Conservation (phyloP, 257 asterid genomes). For the Petrea volubilis region DNA sequence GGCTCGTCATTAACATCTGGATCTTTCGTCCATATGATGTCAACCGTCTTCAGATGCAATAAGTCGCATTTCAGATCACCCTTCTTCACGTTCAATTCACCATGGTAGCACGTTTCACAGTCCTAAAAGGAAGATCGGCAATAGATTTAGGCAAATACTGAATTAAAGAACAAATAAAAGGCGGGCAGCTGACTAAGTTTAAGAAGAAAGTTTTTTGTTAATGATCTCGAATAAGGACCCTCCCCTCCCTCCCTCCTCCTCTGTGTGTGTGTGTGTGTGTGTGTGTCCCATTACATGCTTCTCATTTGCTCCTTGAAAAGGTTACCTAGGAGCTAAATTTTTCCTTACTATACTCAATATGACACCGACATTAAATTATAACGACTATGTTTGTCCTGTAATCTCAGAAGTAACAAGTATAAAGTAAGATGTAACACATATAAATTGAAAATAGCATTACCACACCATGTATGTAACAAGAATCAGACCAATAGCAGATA, state of each 20-base stretch:
- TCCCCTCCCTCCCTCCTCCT: too few relatives aligned
- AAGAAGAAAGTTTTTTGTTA: too few relatives aligned
- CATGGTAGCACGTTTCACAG: too few relatives aligned
- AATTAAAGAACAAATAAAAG: neutral
- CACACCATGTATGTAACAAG: too few relatives aligned
- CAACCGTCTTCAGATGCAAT: constrained; percentile 17
- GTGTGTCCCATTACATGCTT: too few relatives aligned
- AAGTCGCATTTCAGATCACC: neutral
- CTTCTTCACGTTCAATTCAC: neutral
- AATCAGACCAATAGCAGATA: neutral
- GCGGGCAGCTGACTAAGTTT: neutral
- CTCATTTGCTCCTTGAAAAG: too few relatives aligned
- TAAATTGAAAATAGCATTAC: too few relatives aligned
- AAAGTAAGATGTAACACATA: neutral
- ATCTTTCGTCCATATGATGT: neutral
- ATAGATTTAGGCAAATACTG: neutral
- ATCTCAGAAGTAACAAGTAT: neutral
- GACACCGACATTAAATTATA: neutral
- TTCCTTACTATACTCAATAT: too few relatives aligned
- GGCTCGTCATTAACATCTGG: neutral
- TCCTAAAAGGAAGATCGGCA: neutral
- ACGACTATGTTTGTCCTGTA: neutral
- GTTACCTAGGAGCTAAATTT: too few relatives aligned
- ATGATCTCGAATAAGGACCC: too few relatives aligned
- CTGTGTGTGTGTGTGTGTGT: too few relatives aligned